Evolutionary conservation across 208 protist genomes (phyloP).

Genomic region (Trypanosoma avium): DNA sequence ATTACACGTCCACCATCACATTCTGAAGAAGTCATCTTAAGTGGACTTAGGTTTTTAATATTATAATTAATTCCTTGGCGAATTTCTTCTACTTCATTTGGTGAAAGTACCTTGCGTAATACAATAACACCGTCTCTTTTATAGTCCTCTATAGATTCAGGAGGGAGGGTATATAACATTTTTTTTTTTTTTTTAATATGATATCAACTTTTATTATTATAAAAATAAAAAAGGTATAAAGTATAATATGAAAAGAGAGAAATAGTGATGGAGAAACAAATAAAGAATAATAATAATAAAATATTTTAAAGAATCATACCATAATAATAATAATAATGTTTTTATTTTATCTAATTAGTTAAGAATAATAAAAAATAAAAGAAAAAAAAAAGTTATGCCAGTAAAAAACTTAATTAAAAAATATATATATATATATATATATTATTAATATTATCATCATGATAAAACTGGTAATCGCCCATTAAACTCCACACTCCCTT

Average conservation of each 20-base stretch:
- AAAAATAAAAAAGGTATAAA: too few species aligned
- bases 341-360: too few species aligned
- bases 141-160: too few species aligned
- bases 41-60: constrained; percentile 28
- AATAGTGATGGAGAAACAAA: not conserved
- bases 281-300: too few species aligned
- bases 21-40: constrained; percentile 37
- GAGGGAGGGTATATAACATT: too few species aligned
- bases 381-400: not conserved
- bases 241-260: too few species aligned
- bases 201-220: too few species aligned
- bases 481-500: not conserved
- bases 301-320: not conserved
- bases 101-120: not conserved
- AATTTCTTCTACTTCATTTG: constrained; percentile 28
- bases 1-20: constrained; percentile 43
- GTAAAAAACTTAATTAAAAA: not conserved
- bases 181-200: too few species aligned
- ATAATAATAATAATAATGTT: not conserved
- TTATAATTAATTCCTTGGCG: constrained; percentile 31
- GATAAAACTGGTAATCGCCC: not conserved
- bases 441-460: not conserved
- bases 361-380: constrained; percentile 7
- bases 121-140: not conserved
- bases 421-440: constrained; percentile 11